A percentile compares a stretch with the other conserved stretches of the same genome.
Conservation (phyloP, 1,284 basidiomycete genomes). For the Fomitopsis pinicola region DNA sequence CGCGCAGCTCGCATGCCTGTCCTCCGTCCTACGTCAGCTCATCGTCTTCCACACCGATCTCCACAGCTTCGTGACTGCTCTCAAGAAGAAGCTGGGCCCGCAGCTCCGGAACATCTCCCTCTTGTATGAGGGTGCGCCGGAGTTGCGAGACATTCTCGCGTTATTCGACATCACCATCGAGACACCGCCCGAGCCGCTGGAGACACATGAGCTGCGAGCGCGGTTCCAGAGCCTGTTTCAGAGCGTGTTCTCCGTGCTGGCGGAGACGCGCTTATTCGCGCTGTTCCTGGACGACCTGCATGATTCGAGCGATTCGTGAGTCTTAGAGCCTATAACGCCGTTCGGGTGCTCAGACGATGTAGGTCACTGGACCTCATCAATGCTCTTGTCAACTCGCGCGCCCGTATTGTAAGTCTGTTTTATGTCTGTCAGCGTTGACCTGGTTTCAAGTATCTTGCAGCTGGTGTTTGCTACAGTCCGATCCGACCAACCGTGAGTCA, state of each 20-base stretch:
- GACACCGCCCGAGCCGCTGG: constrained; percentile 47
- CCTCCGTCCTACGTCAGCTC: constrained; percentile 63
- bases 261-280: constrained; percentile 62
- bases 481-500: constrained; percentile 47
- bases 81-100: constrained; percentile 58
- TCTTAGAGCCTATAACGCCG: constrained; percentile 9
- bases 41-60: constrained; percentile 70
- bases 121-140: constrained; percentile 64
- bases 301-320: constrained; percentile 65
- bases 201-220: constrained; percentile 56
- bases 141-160: constrained; percentile 56
- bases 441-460: constrained; percentile 27
- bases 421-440: neutral
- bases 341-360: neutral
- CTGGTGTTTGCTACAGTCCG: constrained; percentile 64
- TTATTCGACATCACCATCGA: constrained; percentile 50
- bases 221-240: constrained; percentile 66
- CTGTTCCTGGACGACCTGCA: constrained; percentile 70
- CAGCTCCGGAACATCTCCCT: constrained; percentile 65
- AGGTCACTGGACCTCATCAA: constrained; percentile 63
- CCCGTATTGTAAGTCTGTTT: constrained; percentile 44
- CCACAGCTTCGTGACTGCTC: constrained; percentile 55
- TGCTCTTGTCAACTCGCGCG: constrained; percentile 58
- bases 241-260: constrained; percentile 61
- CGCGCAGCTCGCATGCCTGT: constrained; percentile 55